Conservation (phyloP, 129 eudicot genomes). For the Deinandra increscens region DNA sequence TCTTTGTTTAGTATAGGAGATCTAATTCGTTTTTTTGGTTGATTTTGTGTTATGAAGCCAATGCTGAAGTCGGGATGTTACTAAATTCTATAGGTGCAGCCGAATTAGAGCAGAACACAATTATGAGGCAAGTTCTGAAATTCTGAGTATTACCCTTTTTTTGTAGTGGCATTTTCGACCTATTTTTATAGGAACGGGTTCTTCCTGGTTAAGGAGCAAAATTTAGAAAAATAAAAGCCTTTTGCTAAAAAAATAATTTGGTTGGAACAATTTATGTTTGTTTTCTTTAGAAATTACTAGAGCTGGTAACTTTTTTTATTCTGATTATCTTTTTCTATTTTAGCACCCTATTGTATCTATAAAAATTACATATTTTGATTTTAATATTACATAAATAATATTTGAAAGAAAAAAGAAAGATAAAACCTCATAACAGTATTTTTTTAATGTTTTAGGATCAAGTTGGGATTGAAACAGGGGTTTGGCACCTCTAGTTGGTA, state of each 20-base stretch:
- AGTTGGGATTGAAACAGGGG: background rate
- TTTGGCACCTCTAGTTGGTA: background rate
- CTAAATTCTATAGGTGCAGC: constrained; percentile 36
- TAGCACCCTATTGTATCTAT: no score
- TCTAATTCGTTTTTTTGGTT: constrained; percentile 1
- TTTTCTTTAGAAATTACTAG: no score
- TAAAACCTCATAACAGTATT: no score
- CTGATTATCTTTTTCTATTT: no score
- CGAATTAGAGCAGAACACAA: constrained; percentile 42
- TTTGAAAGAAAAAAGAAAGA: no score
- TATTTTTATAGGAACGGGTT: background rate
- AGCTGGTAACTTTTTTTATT: no score
- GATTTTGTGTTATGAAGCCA: constrained; percentile 49
- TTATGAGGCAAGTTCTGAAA: constrained; percentile 57
- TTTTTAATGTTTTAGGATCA: background rate
- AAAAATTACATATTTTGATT: no score
- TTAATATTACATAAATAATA: no score
- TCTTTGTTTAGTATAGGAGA: background rate
- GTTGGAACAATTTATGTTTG: no score
- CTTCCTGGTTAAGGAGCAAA: no score
- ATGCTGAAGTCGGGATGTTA: constrained; percentile 30
- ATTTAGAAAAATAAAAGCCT: background rate
- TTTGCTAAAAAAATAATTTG: background rate
- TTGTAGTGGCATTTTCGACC: background rate
- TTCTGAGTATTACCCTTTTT: constrained; percentile 28